Evolutionary conservation across 768 basidiomycete species (phyloP), one percentile per base, ranked within the genome.

Genomic region (Cytidiella melzeri): DNA sequence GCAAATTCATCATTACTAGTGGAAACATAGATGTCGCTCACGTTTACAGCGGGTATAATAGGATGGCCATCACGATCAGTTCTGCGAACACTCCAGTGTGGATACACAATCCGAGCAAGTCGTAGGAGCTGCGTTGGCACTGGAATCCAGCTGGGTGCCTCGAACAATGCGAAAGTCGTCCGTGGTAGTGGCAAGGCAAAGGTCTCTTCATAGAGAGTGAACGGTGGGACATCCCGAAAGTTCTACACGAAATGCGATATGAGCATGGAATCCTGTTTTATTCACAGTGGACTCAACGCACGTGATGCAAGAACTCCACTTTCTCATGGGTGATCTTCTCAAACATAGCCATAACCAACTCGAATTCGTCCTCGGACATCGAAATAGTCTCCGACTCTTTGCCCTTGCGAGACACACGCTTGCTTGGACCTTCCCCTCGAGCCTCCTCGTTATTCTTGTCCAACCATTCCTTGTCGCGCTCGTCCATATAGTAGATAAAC

Each of bases 391-490:
- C 90, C 1, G 85, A 83, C 48, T 89, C 89, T 64, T 90, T 92
- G 48, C 87, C 89, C 59, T 87, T 93, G 66, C 91, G 92, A 21
- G 83, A 77, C 60, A 84, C 87, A 39, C 79, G 70, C 0, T 78
- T 76, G 53, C 85, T 89, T 1, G 88, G 87, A 15, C 92, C 92
- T 64, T 92, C 90, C 15, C 87, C 89, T 12, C 85, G 76, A 1
- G 87, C 89, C 49, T 85, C 80, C 60, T 85, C 84, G 59, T 97
- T 96, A 61, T 91, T 92, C 68, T 82, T 86, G 58, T 89, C 86
- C 26, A 99, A 77, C 95, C 95, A 99, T 55, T 87, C 87, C 60
- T 87, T 83, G 70, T 98, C 95, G 15, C 87, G 84, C 65, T 98
- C 96, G 59, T 99, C 95, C 87, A 97, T 89, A 55, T 81, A 89